A percentile compares a stretch with the other conserved stretches of the same genome.
These are phyloP conservation scores for Catenaria anguillulae DNA, from an alignment of 371 early-diverging fungal species.

Conservation along the genomic window DNA sequence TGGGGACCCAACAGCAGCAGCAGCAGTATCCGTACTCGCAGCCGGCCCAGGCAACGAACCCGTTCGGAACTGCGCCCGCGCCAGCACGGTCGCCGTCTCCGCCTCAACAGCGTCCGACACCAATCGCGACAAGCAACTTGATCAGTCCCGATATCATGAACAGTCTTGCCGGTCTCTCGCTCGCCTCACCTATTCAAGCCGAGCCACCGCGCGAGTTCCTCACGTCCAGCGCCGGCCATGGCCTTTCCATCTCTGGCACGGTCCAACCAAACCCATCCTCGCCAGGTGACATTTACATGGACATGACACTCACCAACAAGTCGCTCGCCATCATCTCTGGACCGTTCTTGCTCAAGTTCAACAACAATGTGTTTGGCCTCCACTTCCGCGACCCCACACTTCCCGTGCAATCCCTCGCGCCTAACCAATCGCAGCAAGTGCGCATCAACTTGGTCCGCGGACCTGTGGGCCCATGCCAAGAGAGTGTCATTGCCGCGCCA, in stretches of 20 bases:
- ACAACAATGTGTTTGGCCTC: not conserved
- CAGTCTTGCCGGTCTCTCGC: not conserved
- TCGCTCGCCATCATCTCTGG: not conserved
- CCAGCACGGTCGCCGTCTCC: too few species aligned
- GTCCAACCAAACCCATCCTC: not conserved
- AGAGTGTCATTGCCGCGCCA: not conserved
- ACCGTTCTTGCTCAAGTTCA: not conserved
- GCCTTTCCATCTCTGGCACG: not conserved
- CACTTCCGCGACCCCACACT: not conserved
- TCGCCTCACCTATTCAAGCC: not conserved
- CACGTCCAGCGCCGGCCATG: not conserved
- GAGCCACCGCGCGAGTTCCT: not conserved
- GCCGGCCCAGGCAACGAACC: too few species aligned
- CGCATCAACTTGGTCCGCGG: not conserved
- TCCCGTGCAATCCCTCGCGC: not conserved
- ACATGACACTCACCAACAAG: not conserved
- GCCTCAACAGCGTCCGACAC: too few species aligned
- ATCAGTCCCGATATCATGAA: not conserved
- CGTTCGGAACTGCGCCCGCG: too few species aligned
- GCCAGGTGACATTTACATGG: too few species aligned
- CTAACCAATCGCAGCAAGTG: not conserved
- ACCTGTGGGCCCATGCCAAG: not conserved
- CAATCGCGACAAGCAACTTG: too few species aligned
- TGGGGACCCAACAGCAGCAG: too few species aligned
- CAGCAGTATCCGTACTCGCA: too few species aligned